A percentile compares a stretch with the other conserved stretches of the same genome.
Evolutionary conservation across 805 yeast genomes (phyloP).

Genomic region (Blastobotrys robertii): DNA sequence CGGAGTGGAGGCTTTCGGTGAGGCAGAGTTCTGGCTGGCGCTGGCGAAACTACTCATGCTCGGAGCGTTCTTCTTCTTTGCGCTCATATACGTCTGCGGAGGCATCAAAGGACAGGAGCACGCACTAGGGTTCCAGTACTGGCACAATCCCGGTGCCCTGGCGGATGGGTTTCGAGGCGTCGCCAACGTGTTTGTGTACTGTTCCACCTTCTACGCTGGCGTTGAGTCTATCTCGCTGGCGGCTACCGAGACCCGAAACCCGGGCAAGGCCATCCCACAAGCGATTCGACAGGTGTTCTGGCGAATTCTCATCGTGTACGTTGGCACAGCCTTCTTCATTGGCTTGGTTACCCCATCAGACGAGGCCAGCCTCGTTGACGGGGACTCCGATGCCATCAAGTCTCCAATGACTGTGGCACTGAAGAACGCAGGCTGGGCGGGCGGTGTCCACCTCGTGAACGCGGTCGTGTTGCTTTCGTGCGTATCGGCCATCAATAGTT

Average conservation of each 20-base stretch:
- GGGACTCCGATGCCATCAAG: constrained; percentile 37
- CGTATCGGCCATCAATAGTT: constrained; percentile 59
- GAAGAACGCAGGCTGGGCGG: constrained; percentile 42
- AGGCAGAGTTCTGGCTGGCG: constrained; percentile 53
- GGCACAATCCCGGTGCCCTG: constrained; percentile 45
- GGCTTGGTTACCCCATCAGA: constrained; percentile 54
- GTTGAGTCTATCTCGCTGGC: constrained; percentile 52
- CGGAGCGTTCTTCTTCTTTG: constrained; percentile 44
- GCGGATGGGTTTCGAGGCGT: constrained; percentile 38
- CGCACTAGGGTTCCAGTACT: constrained; percentile 49
- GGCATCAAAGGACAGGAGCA: constrained; percentile 40
- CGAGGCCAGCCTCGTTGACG: constrained; percentile 34
- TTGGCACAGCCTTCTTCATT: constrained; percentile 48
- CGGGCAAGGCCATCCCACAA: constrained; percentile 47
- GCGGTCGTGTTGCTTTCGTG: constrained; percentile 56
- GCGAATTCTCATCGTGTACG: constrained; percentile 45
- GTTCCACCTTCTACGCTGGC: constrained; percentile 52
- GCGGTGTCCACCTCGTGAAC: constrained; percentile 45
- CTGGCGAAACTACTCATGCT: constrained; percentile 48
- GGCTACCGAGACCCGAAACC: constrained; percentile 56
- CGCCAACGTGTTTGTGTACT: constrained; percentile 47
- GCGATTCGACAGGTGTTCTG: constrained; percentile 51
- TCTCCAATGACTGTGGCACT: constrained; percentile 43
- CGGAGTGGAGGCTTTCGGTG: constrained; percentile 49
- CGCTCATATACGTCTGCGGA: constrained; percentile 47